Evolutionary conservation across 192 early-diverging fungal species (phyloP), one percentile per base, ranked within the genome.

Genomic region (Umbelopsis sp.): DNA sequence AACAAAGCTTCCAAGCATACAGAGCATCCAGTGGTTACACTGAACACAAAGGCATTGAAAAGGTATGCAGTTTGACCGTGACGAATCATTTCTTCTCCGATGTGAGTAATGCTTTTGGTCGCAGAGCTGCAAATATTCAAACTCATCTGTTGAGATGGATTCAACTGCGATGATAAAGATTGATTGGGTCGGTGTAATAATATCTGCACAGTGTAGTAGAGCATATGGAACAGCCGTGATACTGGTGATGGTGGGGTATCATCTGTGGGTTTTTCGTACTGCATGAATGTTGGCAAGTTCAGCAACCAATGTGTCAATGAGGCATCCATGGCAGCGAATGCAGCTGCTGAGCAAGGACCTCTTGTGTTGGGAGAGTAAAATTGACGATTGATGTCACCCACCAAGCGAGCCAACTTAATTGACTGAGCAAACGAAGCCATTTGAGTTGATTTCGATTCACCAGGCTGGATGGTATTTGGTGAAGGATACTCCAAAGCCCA

Each of bases 201-300:
- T 27, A 79, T 71, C 10, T 72, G 78, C n/a, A 71, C 73, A 0
- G 78, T 69, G 58, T 79, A 72, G 45, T 79, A 79, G 33, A 75
- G 27, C 48, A 79, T 74, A 41, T 61, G 70, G 25, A 72, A 79
- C n/a, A 79, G 20, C 10, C 50, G 45, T 4, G 74, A 69, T 22
- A 70, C 69, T 16, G 68, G 68, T 11, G 66, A 67, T 1, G 71
- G 66, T 12, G 68, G 50, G 4, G 46, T 30, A 50, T 64, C 71
- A 30, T 74, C 51, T 13, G 22, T 53, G 4, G 70, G 68, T 61
- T 68, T 75, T 12, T 66, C 65, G 46, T 75, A 75, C 41, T 79
- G 64, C n/a, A 79, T 69, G 37, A 71, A 74, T 18, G 61, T 48
- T 21, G 78, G 71, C 11, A 79, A 35, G n/a, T 75, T 53, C 5